phyloP scores from a whole-genome alignment of 2,329 filamentous ascomycete species.

The Peltaster fructicola region DNA sequence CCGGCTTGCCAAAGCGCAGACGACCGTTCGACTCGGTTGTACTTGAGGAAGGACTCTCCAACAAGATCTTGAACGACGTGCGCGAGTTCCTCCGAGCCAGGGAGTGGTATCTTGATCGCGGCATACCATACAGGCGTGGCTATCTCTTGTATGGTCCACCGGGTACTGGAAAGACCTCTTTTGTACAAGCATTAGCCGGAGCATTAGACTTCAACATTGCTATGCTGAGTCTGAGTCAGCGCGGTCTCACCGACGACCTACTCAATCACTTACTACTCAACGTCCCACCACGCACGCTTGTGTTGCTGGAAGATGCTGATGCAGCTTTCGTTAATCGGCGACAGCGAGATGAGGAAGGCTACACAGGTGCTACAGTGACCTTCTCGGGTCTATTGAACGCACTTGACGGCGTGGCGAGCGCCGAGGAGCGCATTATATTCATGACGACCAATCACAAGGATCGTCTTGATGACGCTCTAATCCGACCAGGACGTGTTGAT shows the following conservation, averaged over 20 bases:
- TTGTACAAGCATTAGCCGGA: slow-evolving; percentile 90
- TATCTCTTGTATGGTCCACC: slow-evolving; percentile 82
- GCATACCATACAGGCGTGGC: slow-evolving; percentile 78
- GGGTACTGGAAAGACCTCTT: slow-evolving; percentile 84
- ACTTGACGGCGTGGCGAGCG: slow-evolving; percentile 75
- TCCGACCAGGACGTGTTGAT: slow-evolving; percentile 82
- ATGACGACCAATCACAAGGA: slow-evolving; percentile 91
- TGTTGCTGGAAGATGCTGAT: slow-evolving; percentile 79
- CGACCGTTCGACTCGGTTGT: slow-evolving; percentile 77
- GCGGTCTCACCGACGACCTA: slow-evolving; percentile 77
- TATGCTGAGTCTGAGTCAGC: slow-evolving; percentile 78
- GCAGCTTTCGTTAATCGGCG: slow-evolving; percentile 74
- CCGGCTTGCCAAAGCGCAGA: slow-evolving; percentile 74
- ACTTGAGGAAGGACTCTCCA: slow-evolving; percentile 66
- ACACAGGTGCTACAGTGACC: slow-evolving; percentile 73
- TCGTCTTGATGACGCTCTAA: slow-evolving; percentile 70
- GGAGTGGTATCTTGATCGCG: slow-evolving; percentile 85
- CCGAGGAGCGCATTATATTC: slow-evolving; percentile 86
- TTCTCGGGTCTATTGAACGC: slow-evolving; percentile 69
- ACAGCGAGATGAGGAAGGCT: slow-evolving; percentile 63
- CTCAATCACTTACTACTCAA: slow-evolving; percentile 74
- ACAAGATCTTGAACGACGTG: slow-evolving; percentile 63
- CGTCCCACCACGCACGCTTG: slow-evolving; percentile 62
- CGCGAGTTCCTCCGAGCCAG: slow-evolving; percentile 62
- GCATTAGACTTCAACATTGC: slow-evolving; percentile 83